Conservation (phyloP, 2,329 filamentous ascomycete genomes). For the Cordyceps cicadae region DNA sequence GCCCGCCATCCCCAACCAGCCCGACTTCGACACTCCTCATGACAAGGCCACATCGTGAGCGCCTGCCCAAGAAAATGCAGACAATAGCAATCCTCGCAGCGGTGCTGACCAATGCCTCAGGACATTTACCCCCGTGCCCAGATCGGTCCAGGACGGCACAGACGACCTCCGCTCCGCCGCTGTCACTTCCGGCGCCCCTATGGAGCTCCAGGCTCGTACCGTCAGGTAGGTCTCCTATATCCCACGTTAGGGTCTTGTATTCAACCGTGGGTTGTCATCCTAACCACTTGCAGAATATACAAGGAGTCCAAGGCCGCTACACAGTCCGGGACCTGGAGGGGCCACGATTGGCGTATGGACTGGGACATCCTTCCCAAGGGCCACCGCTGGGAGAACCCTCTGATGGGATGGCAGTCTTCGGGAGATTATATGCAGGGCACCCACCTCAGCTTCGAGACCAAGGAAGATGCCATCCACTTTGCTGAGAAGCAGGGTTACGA, state of each 20-base stretch:
- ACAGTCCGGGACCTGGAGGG: conserved; percentile 83
- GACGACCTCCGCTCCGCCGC: conserved; percentile 76
- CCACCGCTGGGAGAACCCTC: conserved; percentile 93
- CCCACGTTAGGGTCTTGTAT: not conserved
- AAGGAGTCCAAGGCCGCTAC: conserved; percentile 88
- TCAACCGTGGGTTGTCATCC: not conserved
- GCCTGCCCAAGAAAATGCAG: too few species aligned
- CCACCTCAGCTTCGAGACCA: conserved; percentile 78
- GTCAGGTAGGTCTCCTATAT: conserved; percentile 60
- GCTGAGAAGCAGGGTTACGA: conserved; percentile 99
- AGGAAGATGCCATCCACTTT: conserved; percentile 90
- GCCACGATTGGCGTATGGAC: conserved; percentile 90
- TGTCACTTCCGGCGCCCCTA: conserved; percentile 81
- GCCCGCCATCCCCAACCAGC: conserved; percentile 50
- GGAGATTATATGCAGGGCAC: conserved; percentile 94
- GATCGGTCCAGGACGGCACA: conserved; percentile 81
- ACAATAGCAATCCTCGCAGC: not conserved
- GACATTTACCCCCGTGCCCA: conserved; percentile 83
- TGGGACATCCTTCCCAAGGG: conserved; percentile 92
- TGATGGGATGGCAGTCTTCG: conserved; percentile 98
- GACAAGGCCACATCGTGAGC: conserved; percentile 86
- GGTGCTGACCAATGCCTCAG: conserved; percentile 36
- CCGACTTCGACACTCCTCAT: conserved; percentile 70
- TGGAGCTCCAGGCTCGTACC: conserved; percentile 86
- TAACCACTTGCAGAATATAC: conserved; percentile 62